Base-by-base conservation (phyloP, 2,329 filamentous ascomycete genomes). In the Keithomyces neogunnii region DNA sequence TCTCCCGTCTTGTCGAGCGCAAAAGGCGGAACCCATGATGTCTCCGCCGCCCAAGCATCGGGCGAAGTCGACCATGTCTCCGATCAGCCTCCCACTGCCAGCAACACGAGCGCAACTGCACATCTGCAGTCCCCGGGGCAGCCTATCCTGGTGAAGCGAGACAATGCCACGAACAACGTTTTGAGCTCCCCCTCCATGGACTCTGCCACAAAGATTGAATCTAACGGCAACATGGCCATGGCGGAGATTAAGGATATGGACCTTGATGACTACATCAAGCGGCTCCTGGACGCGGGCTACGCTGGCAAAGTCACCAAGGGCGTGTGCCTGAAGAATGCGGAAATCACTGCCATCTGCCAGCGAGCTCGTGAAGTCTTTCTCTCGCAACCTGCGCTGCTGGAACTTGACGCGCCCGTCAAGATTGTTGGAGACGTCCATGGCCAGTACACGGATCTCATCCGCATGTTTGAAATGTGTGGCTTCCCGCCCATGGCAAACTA, bases 401-500 rank as follows among this genome's bases (percentile, higher is more conserved):
- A 99, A 70, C 79, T 99, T 45, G 86, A 92, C 56, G 89, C 93
- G 4, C 92, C 93, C 0, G 93, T 99, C 63, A 99, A 99, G 73
- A 95, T 99, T 62, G 93, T 97, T 31, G 92, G 92, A 48, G 92
- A 97, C 66, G 89, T 97, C 11, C 92, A 97, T 66, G 92, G 92
- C 48, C 92, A 97, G 69, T 97, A 96, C 68, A 95, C 90, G 9
- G 92, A 97, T 68, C 74, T 97, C 48, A 95, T 97, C 62, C 85
- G 92, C 56, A 89, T 97, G 80, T 97, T 97, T 63, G 92, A 97
- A 69, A 96, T 96, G 91, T 96, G 92, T 65, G 92, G 92, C 4
- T 97, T 96, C 63, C 92, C 92, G 6, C 92, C 92, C 2, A 86
- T 81, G 55, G 82, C 90, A 39, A 97, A 97, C 73, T 97, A 89